Evolutionary conservation across 352 stramenopile species (phyloP), one percentile per base, ranked within the genome.

Genomic region (Pythium insidiosum): DNA sequence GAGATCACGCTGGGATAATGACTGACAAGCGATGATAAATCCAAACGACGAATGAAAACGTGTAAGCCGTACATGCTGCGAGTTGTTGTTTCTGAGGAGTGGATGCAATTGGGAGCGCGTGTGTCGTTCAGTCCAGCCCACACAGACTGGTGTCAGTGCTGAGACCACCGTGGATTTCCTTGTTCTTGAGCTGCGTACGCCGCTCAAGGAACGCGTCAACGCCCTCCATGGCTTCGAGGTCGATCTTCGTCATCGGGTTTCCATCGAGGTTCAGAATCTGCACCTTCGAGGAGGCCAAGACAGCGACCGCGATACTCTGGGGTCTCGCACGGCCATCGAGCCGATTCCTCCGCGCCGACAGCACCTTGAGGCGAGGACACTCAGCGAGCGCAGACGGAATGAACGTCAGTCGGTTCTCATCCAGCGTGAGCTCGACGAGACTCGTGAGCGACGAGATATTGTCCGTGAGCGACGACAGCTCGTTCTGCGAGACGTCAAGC

Each of bases 181-280:
- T 93, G 66, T 93, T 85, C 53, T 93, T 93, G 29, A 86, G 62
- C 45, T 73, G 58, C 29, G 72, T 91, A 24, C 81, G 81, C n/a
- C 81, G 68, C 44, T 61, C 50, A 31, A 91, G 46, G 57, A 93
- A 93, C 21, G 56, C 59, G 10, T 89, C 68, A 31, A 88, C 78
- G 25, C 81, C 78, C 15, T 86, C 63, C 81, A 93, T 91, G 23
- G 43, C 46, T 44, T 89, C 73, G 7, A 93, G 44, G 6, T 93
- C 73, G 18, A 75, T 61, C 48, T 93, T 93, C 20, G 43, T 85
- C 66, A 93, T 69, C 0, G 73, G 66, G 44, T 93, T 91, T 6
- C 78, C 67, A 38, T 93, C 78, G 16, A 93, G 49, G 39, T 93
- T 86, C 64, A 93, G 68, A 35, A 91, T 82, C 33, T 93, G 69